Evolutionary conservation across 371 early-diverging fungal genomes (phyloP).

Genomic region (Rhizopus microsporus): DNA sequence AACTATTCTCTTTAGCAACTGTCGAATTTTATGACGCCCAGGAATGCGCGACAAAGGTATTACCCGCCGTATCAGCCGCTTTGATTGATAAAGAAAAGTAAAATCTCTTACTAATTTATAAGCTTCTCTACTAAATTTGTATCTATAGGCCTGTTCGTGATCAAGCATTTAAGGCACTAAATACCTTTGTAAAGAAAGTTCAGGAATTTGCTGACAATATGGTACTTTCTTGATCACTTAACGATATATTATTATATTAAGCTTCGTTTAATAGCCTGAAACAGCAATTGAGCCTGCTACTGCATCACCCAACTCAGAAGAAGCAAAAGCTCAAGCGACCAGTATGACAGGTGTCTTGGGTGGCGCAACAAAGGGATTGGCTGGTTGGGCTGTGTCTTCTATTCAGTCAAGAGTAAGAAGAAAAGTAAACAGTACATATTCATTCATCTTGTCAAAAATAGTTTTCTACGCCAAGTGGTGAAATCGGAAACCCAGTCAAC

Average conservation of each 20-base stretch:
- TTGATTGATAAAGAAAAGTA: constrained; percentile 89
- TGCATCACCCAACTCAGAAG: constrained; percentile 14
- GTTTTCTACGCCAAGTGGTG: constrained; percentile 44
- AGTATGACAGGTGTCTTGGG: constrained; percentile 43
- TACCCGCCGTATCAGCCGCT: constrained; percentile 76
- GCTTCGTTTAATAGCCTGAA: no score
- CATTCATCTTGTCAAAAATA: not conserved
- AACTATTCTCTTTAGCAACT: constrained; percentile 54
- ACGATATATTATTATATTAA: not conserved
- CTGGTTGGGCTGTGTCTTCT: constrained; percentile 55
- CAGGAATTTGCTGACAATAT: constrained; percentile 72
- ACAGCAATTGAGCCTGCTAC: constrained; percentile 37
- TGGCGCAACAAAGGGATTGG: constrained; percentile 50
- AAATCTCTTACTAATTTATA: constrained; percentile 3
- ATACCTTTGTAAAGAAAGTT: constrained; percentile 62
- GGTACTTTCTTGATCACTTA: constrained; percentile 21
- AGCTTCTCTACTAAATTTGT: not conserved
- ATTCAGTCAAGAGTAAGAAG: constrained; percentile 41
- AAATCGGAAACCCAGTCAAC: constrained; percentile 29
- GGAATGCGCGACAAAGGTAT: constrained; percentile 73
- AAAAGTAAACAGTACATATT: not conserved
- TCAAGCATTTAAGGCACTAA: constrained; percentile 78
- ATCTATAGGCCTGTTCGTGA: constrained; percentile 67
- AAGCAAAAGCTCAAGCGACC: constrained; percentile 17
- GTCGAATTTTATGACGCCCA: constrained; percentile 65